Evolutionary conservation across 1,284 basidiomycete genomes (phyloP), one percentile per base, ranked within the genome.

Genomic region (Naganishia cerealis): DNA sequence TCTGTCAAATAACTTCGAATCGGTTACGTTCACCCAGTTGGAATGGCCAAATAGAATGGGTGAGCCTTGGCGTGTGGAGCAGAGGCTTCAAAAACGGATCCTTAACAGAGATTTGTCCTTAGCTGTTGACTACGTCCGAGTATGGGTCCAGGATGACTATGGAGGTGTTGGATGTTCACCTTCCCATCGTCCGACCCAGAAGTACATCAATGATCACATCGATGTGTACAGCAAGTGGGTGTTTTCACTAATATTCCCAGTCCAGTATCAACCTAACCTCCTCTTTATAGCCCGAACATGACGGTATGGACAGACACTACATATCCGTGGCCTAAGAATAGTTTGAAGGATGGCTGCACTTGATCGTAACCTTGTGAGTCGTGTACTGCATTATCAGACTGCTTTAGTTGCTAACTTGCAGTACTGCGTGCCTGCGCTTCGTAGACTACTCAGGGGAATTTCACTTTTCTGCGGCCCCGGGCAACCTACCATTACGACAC

Each of bases 121-220:
- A 84, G 81, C 9, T 42, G 73, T 80, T 50, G 78, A 84, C 73
- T 84, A 83, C 70, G 76, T 83, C 29, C 75, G 83, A 38, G 79
- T 83, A 24, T 84, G 83, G 69, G 82, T 84, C 70, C 71, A 77
- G 12, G 76, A 78, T 15, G 81, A 80, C 18, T 70, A 68, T 2
- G 78, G 79, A 18, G 71, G 73, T 0, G 66, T 81, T 8, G 79
- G 79, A 1, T 80, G 80, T 57, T 63, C 61, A 36, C 61, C 61
- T 29, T 40, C 61, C 8, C 61, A 63, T 54, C 61, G 61, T 16
- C 61, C 61, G 12, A 63, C 61, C 16, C 33, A 54, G 24, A 63
- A 63, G 18, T 63, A 63, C 36, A 63, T 63, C 61, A 63, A 63
- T n/a, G 61, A 63, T 24, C 61, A 63, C 33, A 39, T 63, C 18